Evolutionary conservation across 441 rosid species (phyloP).

Genomic region (Syzygium syzygioides): DNA sequence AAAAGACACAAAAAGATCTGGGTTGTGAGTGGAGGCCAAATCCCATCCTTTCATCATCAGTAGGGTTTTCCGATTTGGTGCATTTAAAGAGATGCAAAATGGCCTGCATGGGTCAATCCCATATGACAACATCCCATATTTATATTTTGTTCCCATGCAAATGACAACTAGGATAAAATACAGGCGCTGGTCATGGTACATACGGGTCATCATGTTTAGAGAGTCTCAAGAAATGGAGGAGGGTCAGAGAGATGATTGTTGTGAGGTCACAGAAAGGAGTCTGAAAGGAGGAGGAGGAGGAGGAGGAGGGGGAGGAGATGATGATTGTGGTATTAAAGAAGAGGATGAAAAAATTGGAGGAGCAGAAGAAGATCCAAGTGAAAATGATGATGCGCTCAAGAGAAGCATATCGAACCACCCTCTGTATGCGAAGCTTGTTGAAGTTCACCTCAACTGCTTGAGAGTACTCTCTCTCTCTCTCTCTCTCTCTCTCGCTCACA

Average conservation of each 20-base stretch:
- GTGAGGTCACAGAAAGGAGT: neutral
- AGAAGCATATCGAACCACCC: conserved; percentile 45
- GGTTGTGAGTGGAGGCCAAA: neutral
- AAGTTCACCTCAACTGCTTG: conserved; percentile 42
- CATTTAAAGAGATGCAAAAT: conserved; percentile 25
- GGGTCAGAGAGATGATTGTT: neutral
- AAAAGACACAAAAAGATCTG: conserved; percentile 17
- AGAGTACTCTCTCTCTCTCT: conserved; percentile 22
- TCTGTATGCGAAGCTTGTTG: conserved; percentile 33
- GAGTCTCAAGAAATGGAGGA: neutral
- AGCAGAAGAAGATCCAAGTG: neutral
- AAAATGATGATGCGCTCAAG: conserved; percentile 26
- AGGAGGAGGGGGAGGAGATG: conserved; percentile 3
- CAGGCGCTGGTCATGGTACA: neutral
- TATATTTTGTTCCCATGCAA: neutral
- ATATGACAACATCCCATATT: neutral
- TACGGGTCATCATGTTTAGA: neutral
- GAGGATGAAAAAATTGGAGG: neutral
- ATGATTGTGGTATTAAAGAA: neutral
- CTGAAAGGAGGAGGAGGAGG: neutral
- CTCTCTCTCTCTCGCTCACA: neutral
- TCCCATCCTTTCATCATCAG: conserved; percentile 6
- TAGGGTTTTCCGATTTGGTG: conserved; percentile 17
- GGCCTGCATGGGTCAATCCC: neutral
- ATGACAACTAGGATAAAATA: neutral